Conservation (phyloP, 2,329 filamentous ascomycete genomes). For the Arthrobotrys sinensis region DNA sequence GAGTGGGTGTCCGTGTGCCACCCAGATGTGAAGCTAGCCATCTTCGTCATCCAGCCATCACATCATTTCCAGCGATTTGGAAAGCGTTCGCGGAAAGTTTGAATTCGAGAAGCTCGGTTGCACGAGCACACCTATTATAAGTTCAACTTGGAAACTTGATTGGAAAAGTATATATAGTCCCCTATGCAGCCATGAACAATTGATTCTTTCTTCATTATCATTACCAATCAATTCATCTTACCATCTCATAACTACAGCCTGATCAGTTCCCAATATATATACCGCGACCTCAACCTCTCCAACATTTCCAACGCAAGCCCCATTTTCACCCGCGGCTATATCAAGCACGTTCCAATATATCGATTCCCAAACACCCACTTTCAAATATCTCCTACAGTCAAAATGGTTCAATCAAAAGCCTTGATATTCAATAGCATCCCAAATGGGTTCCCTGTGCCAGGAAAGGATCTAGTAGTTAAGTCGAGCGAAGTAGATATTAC, state of each 20-base stretch:
- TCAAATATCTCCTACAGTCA: neutral
- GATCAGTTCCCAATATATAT: neutral
- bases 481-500: conserved; percentile 77
- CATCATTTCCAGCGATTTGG: conserved; percentile 16
- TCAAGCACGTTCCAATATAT: neutral
- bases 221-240: conserved; percentile 3
- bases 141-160: neutral
- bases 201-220: conserved; percentile 3
- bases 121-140: conserved; percentile 1
- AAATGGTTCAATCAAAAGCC: conserved; percentile 58
- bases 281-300: neutral
- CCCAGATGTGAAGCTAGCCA: neutral
- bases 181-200: neutral
- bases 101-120: conserved; percentile 23
- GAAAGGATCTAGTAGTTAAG: conserved; percentile 80
- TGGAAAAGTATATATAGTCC: conserved; percentile 34
- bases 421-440: conserved; percentile 39
- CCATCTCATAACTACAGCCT: neutral
- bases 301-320: conserved; percentile 7
- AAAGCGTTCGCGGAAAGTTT: neutral
- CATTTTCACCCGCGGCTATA: conserved; percentile 38
- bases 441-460: conserved; percentile 74
- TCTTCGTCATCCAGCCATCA: conserved; percentile 6
- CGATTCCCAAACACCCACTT: neutral
- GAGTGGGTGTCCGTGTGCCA: neutral